phyloP scores from a whole-genome alignment of 2,329 filamentous ascomycete species.

The Volutella citrinella region DNA sequence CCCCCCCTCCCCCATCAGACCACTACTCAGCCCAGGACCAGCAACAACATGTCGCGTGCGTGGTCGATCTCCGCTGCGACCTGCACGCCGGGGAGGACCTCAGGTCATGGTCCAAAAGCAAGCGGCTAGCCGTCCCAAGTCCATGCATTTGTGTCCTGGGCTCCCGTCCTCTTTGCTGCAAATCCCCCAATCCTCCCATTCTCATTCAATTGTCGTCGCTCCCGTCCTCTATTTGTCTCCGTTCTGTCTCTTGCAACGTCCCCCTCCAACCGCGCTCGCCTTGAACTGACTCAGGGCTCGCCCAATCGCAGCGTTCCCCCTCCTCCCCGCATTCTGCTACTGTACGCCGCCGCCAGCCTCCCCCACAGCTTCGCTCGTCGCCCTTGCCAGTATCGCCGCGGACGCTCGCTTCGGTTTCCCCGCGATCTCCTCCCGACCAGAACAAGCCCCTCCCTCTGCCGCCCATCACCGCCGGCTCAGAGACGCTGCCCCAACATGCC shows the following conservation, averaged over 20 bases:
- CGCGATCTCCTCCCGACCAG: conserved; percentile 41
- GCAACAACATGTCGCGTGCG: conserved; percentile 4
- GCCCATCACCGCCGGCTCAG: conserved; percentile 41
- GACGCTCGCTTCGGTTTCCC: conserved; percentile 23
- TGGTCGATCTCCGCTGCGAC: too few species aligned
- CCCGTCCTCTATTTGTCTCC: too few species aligned
- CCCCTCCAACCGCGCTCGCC: conserved; percentile 1
- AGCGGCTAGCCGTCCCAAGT: too few species aligned
- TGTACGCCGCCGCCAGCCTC: conserved; percentile 21
- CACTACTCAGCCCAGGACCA: conserved; percentile 1
- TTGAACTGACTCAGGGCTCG: conserved; percentile 6
- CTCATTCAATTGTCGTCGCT: conserved; percentile 6
- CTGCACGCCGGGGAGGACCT: too few species aligned
- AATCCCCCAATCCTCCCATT: not conserved
- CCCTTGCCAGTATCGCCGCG: conserved; percentile 19
- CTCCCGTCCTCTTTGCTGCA: conserved; percentile 9
- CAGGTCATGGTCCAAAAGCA: conserved; percentile 13
- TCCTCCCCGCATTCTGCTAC: conserved; percentile 25
- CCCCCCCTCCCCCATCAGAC: too few species aligned
- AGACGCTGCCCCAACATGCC: conserved; percentile 23
- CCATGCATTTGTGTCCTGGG: too few species aligned
- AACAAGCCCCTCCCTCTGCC: conserved; percentile 58
- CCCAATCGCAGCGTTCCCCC: conserved; percentile 1
- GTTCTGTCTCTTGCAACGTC: not conserved
- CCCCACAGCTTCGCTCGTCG: conserved; percentile 23